Evolutionary conservation across 2,329 filamentous ascomycete species (phyloP).

Genomic region (Ceratocystis smalleyi): DNA sequence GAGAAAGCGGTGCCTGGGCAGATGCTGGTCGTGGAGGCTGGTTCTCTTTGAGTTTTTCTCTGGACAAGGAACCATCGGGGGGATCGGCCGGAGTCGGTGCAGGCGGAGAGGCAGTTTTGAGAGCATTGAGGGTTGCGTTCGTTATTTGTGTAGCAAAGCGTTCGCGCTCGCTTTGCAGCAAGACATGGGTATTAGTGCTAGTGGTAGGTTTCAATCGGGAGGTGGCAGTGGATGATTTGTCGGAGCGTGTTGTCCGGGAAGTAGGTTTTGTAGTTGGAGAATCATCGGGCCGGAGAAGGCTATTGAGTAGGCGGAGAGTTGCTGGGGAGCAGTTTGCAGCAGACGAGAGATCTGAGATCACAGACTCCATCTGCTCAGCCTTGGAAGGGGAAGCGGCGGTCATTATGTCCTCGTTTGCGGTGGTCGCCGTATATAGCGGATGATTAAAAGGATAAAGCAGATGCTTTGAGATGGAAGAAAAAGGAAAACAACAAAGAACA

Average conservation of each 20-base stretch:
- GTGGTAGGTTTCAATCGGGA: constrained; percentile 24
- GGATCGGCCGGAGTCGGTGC: not conserved
- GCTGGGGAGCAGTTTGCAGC: constrained; percentile 12
- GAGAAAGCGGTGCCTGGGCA: constrained; percentile 31
- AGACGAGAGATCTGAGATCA: constrained; percentile 13
- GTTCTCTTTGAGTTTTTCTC: not conserved
- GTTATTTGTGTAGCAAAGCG: constrained; percentile 57
- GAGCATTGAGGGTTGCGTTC: constrained; percentile 52
- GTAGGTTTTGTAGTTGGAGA: constrained; percentile 8
- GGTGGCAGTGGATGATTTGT: constrained; percentile 19
- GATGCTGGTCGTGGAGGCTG: constrained; percentile 11
- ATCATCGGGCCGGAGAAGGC: constrained; percentile 14
- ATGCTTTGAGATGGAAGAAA: not conserved
- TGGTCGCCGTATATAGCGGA: not conserved
- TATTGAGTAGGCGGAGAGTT: constrained; percentile 14
- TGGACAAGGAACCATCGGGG: not conserved
- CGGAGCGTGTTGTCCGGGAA: constrained; percentile 18
- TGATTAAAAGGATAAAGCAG: not conserved
- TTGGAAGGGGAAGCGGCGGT: constrained; percentile 1
- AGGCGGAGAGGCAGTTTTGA: constrained; percentile 39
- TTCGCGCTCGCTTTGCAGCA: constrained; percentile 45
- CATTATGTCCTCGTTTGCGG: not conserved
- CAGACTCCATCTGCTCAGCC: constrained; percentile 14
- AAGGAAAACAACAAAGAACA: not conserved
- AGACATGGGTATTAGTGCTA: constrained; percentile 20